phyloP scores from a whole-genome alignment of 2,329 filamentous ascomycete species.

The Phaeoacremonium minimum region DNA sequence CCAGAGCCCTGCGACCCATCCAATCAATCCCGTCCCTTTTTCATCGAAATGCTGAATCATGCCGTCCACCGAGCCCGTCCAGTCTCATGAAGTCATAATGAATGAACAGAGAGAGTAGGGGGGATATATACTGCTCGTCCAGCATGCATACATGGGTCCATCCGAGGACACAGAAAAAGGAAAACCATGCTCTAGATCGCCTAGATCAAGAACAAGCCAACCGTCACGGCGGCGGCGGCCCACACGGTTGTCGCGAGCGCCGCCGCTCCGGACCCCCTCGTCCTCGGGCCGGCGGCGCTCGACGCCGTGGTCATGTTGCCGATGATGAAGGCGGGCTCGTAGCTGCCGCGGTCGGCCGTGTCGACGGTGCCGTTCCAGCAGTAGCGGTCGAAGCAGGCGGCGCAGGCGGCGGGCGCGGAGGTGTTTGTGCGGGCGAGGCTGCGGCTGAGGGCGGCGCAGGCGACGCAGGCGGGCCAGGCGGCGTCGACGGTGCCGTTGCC shows the following conservation, averaged over 20 bases:
- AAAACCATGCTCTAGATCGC: too few relatives aligned
- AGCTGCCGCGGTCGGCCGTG: conserved; percentile 12
- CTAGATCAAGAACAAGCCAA: background rate
- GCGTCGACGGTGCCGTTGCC: conserved; percentile 72
- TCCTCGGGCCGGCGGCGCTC: conserved; percentile 5
- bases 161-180: too few relatives aligned
- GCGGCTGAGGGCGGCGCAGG: conserved; percentile 78
- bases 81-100: too few relatives aligned
- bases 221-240: conserved; percentile 5
- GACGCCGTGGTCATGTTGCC: conserved; percentile 8
- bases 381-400: conserved; percentile 72
- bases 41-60: too few relatives aligned
- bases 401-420: conserved; percentile 66
- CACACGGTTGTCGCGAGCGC: too few relatives aligned
- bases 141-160: too few relatives aligned
- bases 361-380: conserved; percentile 83
- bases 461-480: conserved; percentile 79
- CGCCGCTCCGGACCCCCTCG: too few relatives aligned
- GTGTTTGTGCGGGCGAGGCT: conserved; percentile 70
- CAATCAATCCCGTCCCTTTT: too few relatives aligned
- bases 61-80: too few relatives aligned
- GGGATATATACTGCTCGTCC: too few relatives aligned
- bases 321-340: conserved; percentile 24
- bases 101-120: too few relatives aligned
- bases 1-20: too few relatives aligned